Evolutionary conservation across 2,329 filamentous ascomycete species (phyloP), one percentile per base, ranked within the genome.

Genomic region (Aspergillus quadrilineatus): DNA sequence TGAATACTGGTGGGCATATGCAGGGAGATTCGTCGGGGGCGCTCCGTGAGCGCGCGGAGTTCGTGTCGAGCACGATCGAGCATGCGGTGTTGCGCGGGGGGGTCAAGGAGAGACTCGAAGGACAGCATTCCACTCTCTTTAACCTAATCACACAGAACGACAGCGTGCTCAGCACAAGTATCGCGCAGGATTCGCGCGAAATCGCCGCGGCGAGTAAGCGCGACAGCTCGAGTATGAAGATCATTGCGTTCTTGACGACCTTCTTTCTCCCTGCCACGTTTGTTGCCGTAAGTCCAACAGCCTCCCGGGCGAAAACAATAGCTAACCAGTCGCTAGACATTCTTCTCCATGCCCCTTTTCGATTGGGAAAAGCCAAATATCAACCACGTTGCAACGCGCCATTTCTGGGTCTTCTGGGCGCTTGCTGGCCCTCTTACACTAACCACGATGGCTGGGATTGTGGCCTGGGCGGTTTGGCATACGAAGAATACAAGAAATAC

Each of bases 321-420:
- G 9, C 26, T 10, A 6, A 29, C 26, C 4, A 26, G 14, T 32
- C 29, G 43, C 26, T 30, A 53, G 50, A 53, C 50, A 2, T 37
- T 53, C 42, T 53, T 53, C 22, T 42, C 50, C 12, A 53, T 53
- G 50, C 42, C 42, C 3, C 50, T 53, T 12, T 53, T 53, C 30
- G 12, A 53, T 30, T 53, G 50, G 50, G 30, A 29, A 9, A 15
- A 22, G 12, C 17, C 42, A 7, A 39, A 15, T 4, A 46, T 53
- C 5, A 15, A 14, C 10, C 15, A 39, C 3, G 50, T 46, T 10
- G 32, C 42, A 6, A 46, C 32, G 15, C 6, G 17, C 12, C 50
- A 46, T 17, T 53, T 53, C 42, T 53, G 50, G 50, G 34, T 53
- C 12, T 53, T 36, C 29, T 46, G 41, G 41, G 50, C 50, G 3